phyloP scores from a whole-genome alignment of 345 rosid species.

The Clarkia xantiana region DNA sequence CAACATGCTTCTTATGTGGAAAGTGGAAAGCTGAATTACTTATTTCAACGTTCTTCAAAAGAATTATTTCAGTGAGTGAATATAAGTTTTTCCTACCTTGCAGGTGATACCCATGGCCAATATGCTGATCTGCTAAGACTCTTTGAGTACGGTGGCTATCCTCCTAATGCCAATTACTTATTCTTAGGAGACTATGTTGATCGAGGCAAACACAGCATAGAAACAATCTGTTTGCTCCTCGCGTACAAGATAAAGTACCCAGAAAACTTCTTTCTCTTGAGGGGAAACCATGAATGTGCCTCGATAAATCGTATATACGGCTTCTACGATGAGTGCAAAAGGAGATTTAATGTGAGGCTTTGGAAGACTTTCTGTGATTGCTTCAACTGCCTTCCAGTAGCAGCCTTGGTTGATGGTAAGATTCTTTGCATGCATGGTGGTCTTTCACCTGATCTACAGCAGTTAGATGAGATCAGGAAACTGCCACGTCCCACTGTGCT shows the following conservation, averaged over 20 bases:
- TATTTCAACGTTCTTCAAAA: too few species aligned
- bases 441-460: constrained; percentile 2
- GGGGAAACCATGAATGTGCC: constrained; percentile 3
- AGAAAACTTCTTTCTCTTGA: constrained; percentile 2
- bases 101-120: constrained; percentile 3
- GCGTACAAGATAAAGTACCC: constrained; percentile 3
- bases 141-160: constrained; percentile 1
- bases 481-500: constrained; percentile 1
- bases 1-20: too few species aligned
- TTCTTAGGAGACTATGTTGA: constrained; percentile 3
- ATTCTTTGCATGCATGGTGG: constrained; percentile 4
- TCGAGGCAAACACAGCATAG: constrained; percentile 4
- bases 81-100: not conserved
- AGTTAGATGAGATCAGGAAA: constrained; percentile 1
- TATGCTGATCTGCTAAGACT: constrained; percentile 3
- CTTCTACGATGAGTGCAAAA: constrained; percentile 5
- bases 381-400: constrained; percentile 3
- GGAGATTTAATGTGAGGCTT: constrained; percentile 1
- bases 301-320: constrained; percentile 5
- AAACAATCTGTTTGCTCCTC: constrained; percentile 4
- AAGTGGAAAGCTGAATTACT: too few species aligned
- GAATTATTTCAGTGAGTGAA: too few species aligned
- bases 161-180: constrained; percentile 6
- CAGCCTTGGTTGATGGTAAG: constrained; percentile 4
- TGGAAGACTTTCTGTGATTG: constrained; percentile 3